Conservation (phyloP, 129 eudicot genomes). For the Chrysanthemum makinoi region DNA sequence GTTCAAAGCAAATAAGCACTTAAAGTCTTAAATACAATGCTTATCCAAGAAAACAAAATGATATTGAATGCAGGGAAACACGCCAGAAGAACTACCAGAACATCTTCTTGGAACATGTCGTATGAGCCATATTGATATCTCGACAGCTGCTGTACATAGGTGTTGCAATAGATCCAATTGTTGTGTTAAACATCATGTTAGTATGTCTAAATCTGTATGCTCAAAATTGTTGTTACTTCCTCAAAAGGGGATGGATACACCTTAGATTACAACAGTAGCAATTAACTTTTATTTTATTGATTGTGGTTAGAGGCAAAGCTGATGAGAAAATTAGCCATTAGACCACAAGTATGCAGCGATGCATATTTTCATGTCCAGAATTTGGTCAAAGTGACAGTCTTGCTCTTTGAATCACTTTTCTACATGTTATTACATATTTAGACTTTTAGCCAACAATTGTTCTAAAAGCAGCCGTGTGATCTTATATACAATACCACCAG, state of each 20-base stretch:
- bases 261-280: constrained; percentile 20
- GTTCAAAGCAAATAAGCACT: too few relatives aligned
- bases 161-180: background rate
- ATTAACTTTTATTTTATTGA: background rate
- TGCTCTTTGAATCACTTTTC: constrained; percentile 16
- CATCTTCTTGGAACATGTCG: constrained; percentile 39
- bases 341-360: background rate
- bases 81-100: constrained; percentile 39
- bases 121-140: constrained; percentile 40
- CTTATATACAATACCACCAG: too few relatives aligned
- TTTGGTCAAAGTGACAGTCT: constrained; percentile 9
- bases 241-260: too few relatives aligned
- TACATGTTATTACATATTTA: background rate
- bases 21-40: too few relatives aligned
- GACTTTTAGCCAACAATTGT: constrained; percentile 16
- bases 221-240: background rate
- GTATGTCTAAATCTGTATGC: constrained; percentile 11
- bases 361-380: background rate
- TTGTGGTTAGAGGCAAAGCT: constrained; percentile 28
- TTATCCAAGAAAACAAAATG: background rate
- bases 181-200: constrained; percentile 1
- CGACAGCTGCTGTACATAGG: constrained; percentile 39
- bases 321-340: constrained; percentile 16
- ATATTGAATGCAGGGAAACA: constrained; percentile 29
- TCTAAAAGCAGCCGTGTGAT: too few relatives aligned